phyloP scores from a whole-genome alignment of 1,284 basidiomycete genomes.

The Moesziomyces aphidis region DNA sequence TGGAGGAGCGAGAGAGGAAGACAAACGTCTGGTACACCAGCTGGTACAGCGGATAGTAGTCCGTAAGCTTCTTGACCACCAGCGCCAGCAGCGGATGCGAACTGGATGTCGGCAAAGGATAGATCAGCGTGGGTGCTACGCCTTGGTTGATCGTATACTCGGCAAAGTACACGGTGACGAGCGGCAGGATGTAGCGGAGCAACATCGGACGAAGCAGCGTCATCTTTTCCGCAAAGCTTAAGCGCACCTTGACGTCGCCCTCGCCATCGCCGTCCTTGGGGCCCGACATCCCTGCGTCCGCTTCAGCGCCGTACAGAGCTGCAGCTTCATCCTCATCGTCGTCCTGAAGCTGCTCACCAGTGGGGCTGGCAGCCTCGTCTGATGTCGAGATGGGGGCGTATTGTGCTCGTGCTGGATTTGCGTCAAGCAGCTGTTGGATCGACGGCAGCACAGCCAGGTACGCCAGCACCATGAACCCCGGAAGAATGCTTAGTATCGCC shows the following conservation, averaged over 20 bases:
- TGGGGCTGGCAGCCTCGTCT: conserved; percentile 1
- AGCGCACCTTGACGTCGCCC: conserved; percentile 9
- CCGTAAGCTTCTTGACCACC: conserved; percentile 85
- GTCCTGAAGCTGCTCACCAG: not conserved
- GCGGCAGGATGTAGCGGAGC: conserved; percentile 59
- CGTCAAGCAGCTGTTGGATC: conserved; percentile 20
- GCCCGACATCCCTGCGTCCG: not conserved
- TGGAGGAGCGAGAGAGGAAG: conserved; percentile 92
- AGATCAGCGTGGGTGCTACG: conserved; percentile 84
- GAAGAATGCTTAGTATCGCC: conserved; percentile 69
- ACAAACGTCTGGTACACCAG: conserved; percentile 80
- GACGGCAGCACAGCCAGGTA: conserved; percentile 51
- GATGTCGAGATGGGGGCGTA: conserved; percentile 27
- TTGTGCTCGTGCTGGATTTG: not conserved
- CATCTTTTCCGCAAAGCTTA: conserved; percentile 62
- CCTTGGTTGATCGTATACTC: conserved; percentile 68
- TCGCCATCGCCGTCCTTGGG: not conserved
- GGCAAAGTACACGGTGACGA: conserved; percentile 64
- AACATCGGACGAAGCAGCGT: conserved; percentile 61
- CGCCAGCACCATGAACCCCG: conserved; percentile 55
- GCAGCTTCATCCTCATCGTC: conserved; percentile 1
- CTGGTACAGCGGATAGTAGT: conserved; percentile 85
- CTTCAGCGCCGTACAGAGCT: not conserved
- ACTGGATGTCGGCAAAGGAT: conserved; percentile 79
- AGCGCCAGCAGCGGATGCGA: conserved; percentile 76